Evolutionary conservation across 148 eudicot species (phyloP), one percentile per base, ranked within the genome.

Genomic region (Amaranthus cruentus): DNA sequence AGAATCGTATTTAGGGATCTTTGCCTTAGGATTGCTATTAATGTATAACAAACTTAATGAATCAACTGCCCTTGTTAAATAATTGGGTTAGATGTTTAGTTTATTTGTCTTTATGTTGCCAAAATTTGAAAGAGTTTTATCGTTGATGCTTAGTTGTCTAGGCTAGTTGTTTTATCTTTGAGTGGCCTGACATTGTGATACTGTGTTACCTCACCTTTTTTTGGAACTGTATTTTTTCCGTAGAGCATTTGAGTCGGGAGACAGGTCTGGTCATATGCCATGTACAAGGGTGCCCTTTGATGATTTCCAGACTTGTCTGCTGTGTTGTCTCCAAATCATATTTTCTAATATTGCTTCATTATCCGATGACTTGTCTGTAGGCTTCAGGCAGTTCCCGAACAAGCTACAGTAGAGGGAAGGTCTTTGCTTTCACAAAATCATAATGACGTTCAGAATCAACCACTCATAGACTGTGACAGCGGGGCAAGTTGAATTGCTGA

Each of bases 401-500:
- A 73, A 51, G 64, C 66, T 46, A 62, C 74, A 52, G 51, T 68
- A 10, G 77, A 81, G 48, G 73, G 72, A 21, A 58, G 52, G 47
- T 53, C 80, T 69, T 73, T 66, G 78, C 51, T 38, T 55, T 59
- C 47, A 5, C 78, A 61, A 51, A 74, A 70, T 53, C 77, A 57
- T 53, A 77, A 47, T 59, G 63, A 73, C 53, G 52, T 63, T 47
- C 77, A 76, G 48, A 62, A 50, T 69, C 85, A 75, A 58, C 83
- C 85, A 65, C 15, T 74, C 47, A 49, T 81, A 38, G 56, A 80
- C 63, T 86, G 87, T 69, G 83, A 72, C 60, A 66, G 74, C 62
- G 84, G 79, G 85, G 91, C 82, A 85, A 85, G 89, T 74, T 53
- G 11, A 21, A 42, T 62, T 6, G 15, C 64, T 65, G 58, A n/a